phyloP scores from a whole-genome alignment of 73 alveolate genomes.

The Paraurostyla sp. region DNA sequence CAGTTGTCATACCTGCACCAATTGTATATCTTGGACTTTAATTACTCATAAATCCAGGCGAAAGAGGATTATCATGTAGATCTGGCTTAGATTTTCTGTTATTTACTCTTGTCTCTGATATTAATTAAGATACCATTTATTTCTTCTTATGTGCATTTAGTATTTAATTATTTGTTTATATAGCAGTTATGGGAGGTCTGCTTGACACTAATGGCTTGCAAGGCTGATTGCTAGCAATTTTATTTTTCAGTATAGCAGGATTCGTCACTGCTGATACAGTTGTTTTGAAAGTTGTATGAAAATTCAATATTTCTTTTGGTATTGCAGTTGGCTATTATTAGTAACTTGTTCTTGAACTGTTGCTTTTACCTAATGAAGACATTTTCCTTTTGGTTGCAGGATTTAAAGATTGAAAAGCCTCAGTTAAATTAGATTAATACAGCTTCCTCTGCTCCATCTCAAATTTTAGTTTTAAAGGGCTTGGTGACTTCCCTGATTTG shows the following conservation, averaged over 20 bases:
- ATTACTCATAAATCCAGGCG: background rate
- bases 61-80: background rate
- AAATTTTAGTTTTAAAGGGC: background rate
- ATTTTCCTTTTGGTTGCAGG: too few relatives aligned
- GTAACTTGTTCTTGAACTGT: background rate
- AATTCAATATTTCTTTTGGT: too few relatives aligned
- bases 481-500: background rate
- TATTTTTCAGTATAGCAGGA: background rate
- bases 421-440: background rate
- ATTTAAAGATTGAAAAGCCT: background rate
- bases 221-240: background rate
- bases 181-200: background rate
- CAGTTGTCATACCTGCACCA: background rate
- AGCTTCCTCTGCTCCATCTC: background rate
- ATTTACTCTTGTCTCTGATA: background rate
- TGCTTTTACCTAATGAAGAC: background rate
- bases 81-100: background rate
- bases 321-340: background rate
- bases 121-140: background rate
- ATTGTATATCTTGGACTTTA: background rate
- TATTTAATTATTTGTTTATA: background rate
- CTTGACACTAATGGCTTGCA: background rate
- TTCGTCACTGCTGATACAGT: constrained; percentile 15
- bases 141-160: background rate
- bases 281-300: background rate